Base-by-base conservation (phyloP, 768 basidiomycete species). In the Boletus fagicola region DNA sequence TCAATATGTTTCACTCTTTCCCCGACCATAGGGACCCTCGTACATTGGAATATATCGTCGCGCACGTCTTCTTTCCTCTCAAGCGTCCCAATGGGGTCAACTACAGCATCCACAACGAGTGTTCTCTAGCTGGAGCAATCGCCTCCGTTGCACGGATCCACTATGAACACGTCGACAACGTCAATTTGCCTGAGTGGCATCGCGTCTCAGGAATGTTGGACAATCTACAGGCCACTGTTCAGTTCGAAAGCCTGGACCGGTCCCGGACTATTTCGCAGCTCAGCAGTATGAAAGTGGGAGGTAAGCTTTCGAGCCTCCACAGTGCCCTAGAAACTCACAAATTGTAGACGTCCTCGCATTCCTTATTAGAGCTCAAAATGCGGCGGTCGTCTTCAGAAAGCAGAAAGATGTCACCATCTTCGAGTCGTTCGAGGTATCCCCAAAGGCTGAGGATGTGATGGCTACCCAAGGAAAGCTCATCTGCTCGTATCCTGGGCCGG, bases 31-130 rank as follows among this genome's bases (percentile, higher is more conserved):
- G 18, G 35, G 60, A 55, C 28, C 6, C 26, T 13, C 9, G 13
- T 50, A 36, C 57, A 10, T 74, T 30, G 30, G 30, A 30, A 30
- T 30, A 30, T 30, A 30, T 30, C 7, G 9, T 30, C 2, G 9
- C 30, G 9, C 80, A 82, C 49, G 66, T 82, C 0, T 78, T 81
- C 58, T 59, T 74, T 9, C 80, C 80, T 4, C 73, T 76, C 1
- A 69, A 68, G 38, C 67, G 79, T 5, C 79, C 80, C 0, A 72
- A 73, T 44, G 54, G 65, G 8, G 67, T 75, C 11, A 77, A 80
- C 54, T 54, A 64, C n/a, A 57, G 31, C 5, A 10, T 61, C 48
- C 22, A 49, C 11, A 63, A 66, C 9, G 72, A 78, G 4, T 51
- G 59, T 26, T 59, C 65, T 0, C 62, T 80, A 1, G 61, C 66